These are phyloP conservation scores for Russula dissimulans DNA, from an alignment of 768 basidiomycete genomes.

Conservation along the genomic window DNA sequence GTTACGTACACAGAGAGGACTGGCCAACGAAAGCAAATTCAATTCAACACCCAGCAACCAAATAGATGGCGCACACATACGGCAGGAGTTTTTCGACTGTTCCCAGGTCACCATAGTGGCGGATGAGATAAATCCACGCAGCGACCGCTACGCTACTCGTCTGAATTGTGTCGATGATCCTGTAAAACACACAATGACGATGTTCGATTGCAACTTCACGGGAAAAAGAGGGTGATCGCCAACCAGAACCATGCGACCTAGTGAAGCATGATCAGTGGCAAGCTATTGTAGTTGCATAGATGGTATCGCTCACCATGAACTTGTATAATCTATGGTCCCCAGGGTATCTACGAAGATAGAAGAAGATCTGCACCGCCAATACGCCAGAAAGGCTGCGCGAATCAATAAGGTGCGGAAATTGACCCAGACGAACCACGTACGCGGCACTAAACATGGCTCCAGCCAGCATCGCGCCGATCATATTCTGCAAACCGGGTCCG, in stretches of 20 bases:
- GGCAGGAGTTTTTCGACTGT: background rate
- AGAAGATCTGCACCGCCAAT: background rate
- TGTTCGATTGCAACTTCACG: too few relatives aligned
- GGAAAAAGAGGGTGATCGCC: background rate
- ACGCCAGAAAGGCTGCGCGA: background rate
- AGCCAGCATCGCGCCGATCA: background rate
- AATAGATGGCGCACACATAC: background rate
- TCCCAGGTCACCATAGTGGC: background rate
- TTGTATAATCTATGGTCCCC: constrained; percentile 1
- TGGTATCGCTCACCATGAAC: background rate
- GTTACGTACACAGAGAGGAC: too few relatives aligned
- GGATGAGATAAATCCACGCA: background rate
- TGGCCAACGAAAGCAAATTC: too few relatives aligned
- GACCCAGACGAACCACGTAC: background rate
- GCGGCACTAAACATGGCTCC: background rate
- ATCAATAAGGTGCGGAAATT: background rate
- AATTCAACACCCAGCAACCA: background rate
- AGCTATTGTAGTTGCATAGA: background rate
- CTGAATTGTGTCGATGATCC: background rate
- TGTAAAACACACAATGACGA: background rate
- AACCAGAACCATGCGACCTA: constrained; percentile 3
- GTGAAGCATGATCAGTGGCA: background rate
- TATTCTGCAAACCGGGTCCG: background rate
- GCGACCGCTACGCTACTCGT: background rate
- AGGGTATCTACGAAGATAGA: background rate